Base-by-base conservation (phyloP, 2,329 filamentous ascomycete species). In the Proliferodiscus dingleyae region DNA sequence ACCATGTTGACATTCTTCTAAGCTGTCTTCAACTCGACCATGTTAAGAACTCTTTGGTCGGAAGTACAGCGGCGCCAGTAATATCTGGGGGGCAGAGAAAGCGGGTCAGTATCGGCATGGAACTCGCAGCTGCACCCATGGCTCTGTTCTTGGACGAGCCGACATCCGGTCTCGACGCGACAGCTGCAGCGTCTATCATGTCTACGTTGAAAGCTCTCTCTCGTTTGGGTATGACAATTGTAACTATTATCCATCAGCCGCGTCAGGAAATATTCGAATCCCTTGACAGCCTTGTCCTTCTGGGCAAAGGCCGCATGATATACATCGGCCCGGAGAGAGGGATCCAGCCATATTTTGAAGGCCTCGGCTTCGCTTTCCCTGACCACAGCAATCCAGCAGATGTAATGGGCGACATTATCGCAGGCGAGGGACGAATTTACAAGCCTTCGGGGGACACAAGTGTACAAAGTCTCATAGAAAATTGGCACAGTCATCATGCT, bases 241-340 rank as follows among this genome's bases (percentile, higher is more conserved):
- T 79, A 1, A 75, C 72, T 36, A 78, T 76, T 0, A 73, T 79
- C 13, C 75, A 79, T 53, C 75, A 79, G 53, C 75, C 75, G 1
- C 72, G 69, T 5, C 72, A 73, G 1, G 69, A 76, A 37, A 63
- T 78, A 5, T 78, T 78, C 55, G 71, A 75, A 52, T 65, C 68
- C n/a, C 75, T 85, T 37, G 81, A 85, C 51, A 74, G 77, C 4
- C 67, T 85, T 3, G 68, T 85, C 1, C 83, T 86, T 64, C 70
- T 86, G 2, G 80, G 71, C 9, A 71, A 71, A 48, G 78, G 79
- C 1, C 69, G 74, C 49, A 70, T 71, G 47, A 73, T 80, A 39
- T 82, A 79, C 54, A 70, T 72, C 32, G 78, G 76, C 0, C 60
- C 68, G 1, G 71, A 72, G 29, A 51, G 47, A 8, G 64, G 67